A percentile compares a stretch with the other conserved stretches of the same genome.
phyloP scores from a whole-genome alignment of 148 eudicot species.

The Amaranthus cruentus region DNA sequence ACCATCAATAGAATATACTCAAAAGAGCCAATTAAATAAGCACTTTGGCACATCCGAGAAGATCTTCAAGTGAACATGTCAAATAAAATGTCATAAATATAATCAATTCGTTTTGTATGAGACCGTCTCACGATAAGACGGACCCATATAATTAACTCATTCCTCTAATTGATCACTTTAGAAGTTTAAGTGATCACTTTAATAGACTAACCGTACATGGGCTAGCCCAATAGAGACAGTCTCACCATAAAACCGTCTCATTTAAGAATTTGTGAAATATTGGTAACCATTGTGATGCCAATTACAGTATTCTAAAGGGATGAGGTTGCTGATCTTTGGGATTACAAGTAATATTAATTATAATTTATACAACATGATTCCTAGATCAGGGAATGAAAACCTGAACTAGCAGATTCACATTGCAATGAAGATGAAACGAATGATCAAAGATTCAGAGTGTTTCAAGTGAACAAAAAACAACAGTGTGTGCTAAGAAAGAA shows the following conservation, averaged over 20 bases:
- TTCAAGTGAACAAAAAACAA: background rate
- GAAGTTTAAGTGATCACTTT: too few relatives aligned
- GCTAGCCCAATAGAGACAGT: too few relatives aligned
- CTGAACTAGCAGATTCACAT: background rate
- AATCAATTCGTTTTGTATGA: too few relatives aligned
- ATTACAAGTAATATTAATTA: background rate
- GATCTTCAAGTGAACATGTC: background rate
- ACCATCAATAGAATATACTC: background rate
- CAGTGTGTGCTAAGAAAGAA: background rate
- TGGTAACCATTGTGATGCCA: too few relatives aligned
- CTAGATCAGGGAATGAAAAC: background rate
- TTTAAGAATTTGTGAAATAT: too few relatives aligned
- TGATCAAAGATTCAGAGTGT: background rate
- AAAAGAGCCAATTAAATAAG: background rate
- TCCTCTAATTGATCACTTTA: too few relatives aligned
- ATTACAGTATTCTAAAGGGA: background rate
- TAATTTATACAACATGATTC: background rate
- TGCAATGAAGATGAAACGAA: background rate
- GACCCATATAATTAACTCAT: too few relatives aligned
- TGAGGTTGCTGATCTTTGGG: background rate
- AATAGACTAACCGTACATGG: too few relatives aligned
- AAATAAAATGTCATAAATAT: background rate
- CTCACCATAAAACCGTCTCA: too few relatives aligned
- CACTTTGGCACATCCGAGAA: background rate
- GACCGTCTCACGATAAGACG: too few relatives aligned